Evolutionary conservation across 2,329 filamentous ascomycete genomes (phyloP).

Genomic region (Diaporthe ampelina): DNA sequence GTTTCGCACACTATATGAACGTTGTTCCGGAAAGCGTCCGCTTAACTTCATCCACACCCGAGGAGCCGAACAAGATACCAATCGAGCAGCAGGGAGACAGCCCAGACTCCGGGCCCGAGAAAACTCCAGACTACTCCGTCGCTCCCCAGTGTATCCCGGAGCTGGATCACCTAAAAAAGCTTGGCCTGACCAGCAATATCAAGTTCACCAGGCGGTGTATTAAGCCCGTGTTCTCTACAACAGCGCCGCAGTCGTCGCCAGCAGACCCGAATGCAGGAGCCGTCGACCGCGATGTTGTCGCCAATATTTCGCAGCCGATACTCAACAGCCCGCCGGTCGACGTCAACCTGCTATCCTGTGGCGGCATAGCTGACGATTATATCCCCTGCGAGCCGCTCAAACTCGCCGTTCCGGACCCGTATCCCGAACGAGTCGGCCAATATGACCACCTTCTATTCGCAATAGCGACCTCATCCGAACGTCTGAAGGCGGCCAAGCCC

Average conservation of each 20-base stretch:
- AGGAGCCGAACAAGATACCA: background rate
- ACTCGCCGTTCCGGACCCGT: slow-evolving; percentile 33
- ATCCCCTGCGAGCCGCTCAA: slow-evolving; percentile 33
- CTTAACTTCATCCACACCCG: background rate
- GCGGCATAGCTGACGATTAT: slow-evolving; percentile 16
- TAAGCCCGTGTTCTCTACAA: slow-evolving; percentile 19
- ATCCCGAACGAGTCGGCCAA: slow-evolving; percentile 43
- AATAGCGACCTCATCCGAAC: slow-evolving; percentile 32
- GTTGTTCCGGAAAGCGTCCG: slow-evolving; percentile 1
- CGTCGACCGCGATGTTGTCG: slow-evolving; percentile 13
- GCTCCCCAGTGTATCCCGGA: slow-evolving; percentile 1
- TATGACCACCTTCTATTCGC: slow-evolving; percentile 37
- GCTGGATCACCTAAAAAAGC: slow-evolving; percentile 18
- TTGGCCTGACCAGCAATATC: slow-evolving; percentile 31
- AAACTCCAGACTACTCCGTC: background rate
- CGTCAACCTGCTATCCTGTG: slow-evolving; percentile 30
- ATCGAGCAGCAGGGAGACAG: background rate
- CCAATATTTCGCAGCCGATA: slow-evolving; percentile 27
- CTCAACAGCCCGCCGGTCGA: background rate
- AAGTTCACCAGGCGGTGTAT: slow-evolving; percentile 37
- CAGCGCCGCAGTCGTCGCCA: slow-evolving; percentile 9
- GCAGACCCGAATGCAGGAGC: slow-evolving; percentile 13
- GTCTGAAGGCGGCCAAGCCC: slow-evolving; percentile 22
- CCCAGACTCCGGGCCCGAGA: background rate
- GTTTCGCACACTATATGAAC: slow-evolving; percentile 11